Base-by-base conservation (phyloP, 2,329 filamentous ascomycete genomes). In the Hypoxylon sp. region DNA sequence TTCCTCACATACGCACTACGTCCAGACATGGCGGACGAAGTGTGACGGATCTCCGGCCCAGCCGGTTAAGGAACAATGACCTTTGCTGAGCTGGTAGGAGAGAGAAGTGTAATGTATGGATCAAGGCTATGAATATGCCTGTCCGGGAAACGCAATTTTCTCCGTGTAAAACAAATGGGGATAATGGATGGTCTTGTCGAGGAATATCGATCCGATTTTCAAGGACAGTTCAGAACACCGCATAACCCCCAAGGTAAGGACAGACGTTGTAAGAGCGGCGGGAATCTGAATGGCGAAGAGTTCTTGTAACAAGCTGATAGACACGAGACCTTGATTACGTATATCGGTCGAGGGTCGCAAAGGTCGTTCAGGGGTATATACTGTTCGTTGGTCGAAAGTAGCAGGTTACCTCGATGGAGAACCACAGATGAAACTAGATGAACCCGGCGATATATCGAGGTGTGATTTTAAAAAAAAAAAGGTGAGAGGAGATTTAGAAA, bases 1-100 rank as follows among this genome's bases (percentile, higher is more conserved):
- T 84, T 84, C 67, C 83, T 81, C 68, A 83, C 83, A 64, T 83
- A 78, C 26, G 83, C 83, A 71, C 83, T 85, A 52, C 83, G 76
- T 58, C 82, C 83, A 5, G 83, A 86, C 83, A 86, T 86, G 60
- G 51, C 57, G n/a, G 43, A 26, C 38, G 17, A 31, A 5, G 20
- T 47, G 23, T 24, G 17, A 15, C 13, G 13, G 18, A 45, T 42
- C 35, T 8, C 20, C 17, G 26, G 18, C 23, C n/a, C 17, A 49
- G 17, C 11, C 43, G 42, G 15, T 21, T 27, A 23, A 10, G 3
- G 21, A 9, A 40, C 35, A 20, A 40, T 10, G 35, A 21, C 35
- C 21, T 11, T 40, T 21, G 35, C 8, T 13, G 17, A 20, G 2
- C 9, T 18, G n/a, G 10, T 38, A 38, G 35, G 4, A 23, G 38